Conservation (phyloP, 306 rosid species). For the Argentina anserina region DNA sequence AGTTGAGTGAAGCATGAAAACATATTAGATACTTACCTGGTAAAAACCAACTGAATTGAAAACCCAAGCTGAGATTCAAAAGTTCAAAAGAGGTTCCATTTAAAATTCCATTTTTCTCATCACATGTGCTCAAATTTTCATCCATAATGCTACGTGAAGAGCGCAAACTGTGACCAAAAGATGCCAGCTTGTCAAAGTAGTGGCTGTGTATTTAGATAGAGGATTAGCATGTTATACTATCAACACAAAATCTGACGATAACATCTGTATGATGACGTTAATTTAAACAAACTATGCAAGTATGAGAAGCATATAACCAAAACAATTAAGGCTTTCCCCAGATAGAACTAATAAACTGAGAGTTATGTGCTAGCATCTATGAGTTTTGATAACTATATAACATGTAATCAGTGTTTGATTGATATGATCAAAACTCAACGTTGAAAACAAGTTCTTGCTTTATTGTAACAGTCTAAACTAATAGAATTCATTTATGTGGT, state of each 20-base stretch:
- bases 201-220: slow-evolving; percentile 48
- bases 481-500: neutral
- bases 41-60: slow-evolving; percentile 97
- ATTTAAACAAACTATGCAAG: neutral
- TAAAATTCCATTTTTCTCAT: slow-evolving; percentile 90
- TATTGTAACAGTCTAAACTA: neutral
- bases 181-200: slow-evolving; percentile 99
- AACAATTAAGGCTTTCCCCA: neutral
- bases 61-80: slow-evolving; percentile 90
- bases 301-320: neutral
- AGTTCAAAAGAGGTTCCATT: slow-evolving; percentile 98
- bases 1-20: slow-evolving; percentile 1
- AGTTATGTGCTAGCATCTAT: neutral
- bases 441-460: neutral
- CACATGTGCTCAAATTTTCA: slow-evolving; percentile 91
- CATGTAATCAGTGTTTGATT: neutral
- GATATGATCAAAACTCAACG: neutral
- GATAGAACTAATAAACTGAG: slow-evolving; percentile 1
- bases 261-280: neutral
- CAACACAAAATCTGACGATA: neutral
- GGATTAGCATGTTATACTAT: neutral
- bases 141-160: slow-evolving; percentile 79
- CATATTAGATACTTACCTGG: slow-evolving; percentile 50
- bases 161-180: slow-evolving; percentile 96
- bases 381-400: neutral